These are phyloP conservation scores for Gnomoniopsis sp. DNA, from an alignment of 2,329 filamentous ascomycete species.

Conservation along the genomic window DNA sequence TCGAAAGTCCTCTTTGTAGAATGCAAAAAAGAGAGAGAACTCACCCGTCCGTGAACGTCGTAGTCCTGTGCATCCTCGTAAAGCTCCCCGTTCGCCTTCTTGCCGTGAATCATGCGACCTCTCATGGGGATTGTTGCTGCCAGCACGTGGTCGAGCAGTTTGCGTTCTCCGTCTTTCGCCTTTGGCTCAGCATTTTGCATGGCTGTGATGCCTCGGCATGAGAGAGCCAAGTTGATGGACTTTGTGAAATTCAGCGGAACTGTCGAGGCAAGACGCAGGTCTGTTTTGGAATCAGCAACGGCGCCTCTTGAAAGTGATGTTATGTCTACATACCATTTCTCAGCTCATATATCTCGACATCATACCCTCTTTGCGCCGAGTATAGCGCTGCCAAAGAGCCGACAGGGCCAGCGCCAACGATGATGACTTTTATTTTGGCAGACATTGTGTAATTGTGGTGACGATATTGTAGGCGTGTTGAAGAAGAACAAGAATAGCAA, in stretches of 20 bases:
- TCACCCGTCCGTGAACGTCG: conserved; percentile 80
- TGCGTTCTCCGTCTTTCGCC: conserved; percentile 44
- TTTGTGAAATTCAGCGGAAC: conserved; percentile 92
- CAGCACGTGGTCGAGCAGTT: conserved; percentile 71
- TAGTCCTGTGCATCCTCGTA: conserved; percentile 84
- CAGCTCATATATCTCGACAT: conserved; percentile 93
- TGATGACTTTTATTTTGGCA: conserved; percentile 57
- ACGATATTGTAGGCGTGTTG: not conserved
- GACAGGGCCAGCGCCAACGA: conserved; percentile 91
- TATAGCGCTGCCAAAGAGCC: conserved; percentile 90
- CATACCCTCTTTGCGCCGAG: conserved; percentile 80
- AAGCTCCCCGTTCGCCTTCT: conserved; percentile 58
- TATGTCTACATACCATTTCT: conserved; percentile 64
- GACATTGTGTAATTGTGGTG: not conserved
- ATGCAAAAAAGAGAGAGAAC: conserved; percentile 21
- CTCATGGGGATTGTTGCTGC: conserved; percentile 84
- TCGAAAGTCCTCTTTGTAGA: not conserved
- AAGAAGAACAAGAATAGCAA: not conserved
- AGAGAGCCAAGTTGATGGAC: conserved; percentile 96
- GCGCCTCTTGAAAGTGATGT: not conserved
- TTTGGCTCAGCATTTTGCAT: conserved; percentile 58
- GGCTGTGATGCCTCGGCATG: conserved; percentile 88
- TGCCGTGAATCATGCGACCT: conserved; percentile 92
- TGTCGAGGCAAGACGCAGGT: conserved; percentile 79
- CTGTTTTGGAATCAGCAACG: conserved; percentile 41